Percentiles rank a stretch among this genome's conserved stretches.
Evolutionary conservation across 208 protist species (phyloP).

Genomic region (Crithidia expoeki): DNA sequence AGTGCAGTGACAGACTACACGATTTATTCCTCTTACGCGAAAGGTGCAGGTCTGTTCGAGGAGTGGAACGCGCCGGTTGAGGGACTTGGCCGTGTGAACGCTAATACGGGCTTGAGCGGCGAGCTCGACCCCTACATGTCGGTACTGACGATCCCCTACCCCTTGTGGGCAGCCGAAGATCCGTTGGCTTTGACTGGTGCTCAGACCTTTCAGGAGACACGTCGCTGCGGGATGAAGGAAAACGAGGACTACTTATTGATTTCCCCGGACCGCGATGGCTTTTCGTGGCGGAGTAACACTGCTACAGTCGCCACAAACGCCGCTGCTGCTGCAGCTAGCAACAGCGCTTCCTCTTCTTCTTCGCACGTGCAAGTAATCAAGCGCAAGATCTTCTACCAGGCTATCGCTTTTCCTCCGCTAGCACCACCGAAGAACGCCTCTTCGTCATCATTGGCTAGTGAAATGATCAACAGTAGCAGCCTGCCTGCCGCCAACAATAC

Average conservation of each 20-base stretch:
- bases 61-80: conserved; percentile 21
- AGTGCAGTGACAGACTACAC: conserved; percentile 13
- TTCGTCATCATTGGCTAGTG: neutral
- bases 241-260: conserved; percentile 1
- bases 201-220: conserved; percentile 21
- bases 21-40: conserved; percentile 31
- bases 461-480: too few species aligned
- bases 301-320: neutral
- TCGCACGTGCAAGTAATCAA: conserved; percentile 30
- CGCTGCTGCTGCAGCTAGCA: neutral
- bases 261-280: conserved; percentile 4
- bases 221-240: neutral
- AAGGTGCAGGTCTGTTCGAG: conserved; percentile 22
- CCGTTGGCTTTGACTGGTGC: conserved; percentile 30
- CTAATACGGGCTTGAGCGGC: neutral
- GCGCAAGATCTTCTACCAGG: conserved; percentile 35
- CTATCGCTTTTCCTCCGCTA: conserved; percentile 27
- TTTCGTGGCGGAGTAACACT: neutral
- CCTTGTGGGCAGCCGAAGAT: conserved; percentile 20
- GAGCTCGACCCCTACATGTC: conserved; percentile 30
- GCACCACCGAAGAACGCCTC: neutral
- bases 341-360: neutral
- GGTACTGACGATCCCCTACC: conserved; percentile 1
- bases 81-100: neutral
- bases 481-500: neutral